These are phyloP conservation scores for Acanthamoeba comandoni DNA, from an alignment of 208 protist species.

Conservation along the genomic window DNA sequence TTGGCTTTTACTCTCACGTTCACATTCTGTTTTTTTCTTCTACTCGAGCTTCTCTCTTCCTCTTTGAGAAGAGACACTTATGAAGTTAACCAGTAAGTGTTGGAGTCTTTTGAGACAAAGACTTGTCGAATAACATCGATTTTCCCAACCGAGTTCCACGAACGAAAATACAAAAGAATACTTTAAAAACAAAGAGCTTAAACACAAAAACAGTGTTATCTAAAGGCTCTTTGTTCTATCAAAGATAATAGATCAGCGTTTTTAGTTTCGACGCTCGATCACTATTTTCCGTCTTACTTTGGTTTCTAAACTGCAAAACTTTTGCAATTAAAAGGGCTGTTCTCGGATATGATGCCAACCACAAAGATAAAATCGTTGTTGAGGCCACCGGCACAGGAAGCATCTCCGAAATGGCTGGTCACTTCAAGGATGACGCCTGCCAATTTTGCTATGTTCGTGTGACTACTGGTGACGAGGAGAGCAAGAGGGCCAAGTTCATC, in stretches of 20 bases:
- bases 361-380: constrained; percentile 73
- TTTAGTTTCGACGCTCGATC: neutral
- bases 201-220: neutral
- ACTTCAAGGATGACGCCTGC: constrained; percentile 73
- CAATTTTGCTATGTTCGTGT: constrained; percentile 83
- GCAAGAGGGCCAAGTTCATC: constrained; percentile 86
- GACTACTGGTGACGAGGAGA: constrained; percentile 83
- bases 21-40: neutral
- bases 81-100: no score
- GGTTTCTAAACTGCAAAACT: neutral
- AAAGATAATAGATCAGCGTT: neutral
- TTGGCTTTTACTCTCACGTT: neutral
- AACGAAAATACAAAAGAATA: no score
- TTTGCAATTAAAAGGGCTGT: constrained; percentile 70
- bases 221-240: neutral
- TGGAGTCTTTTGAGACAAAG: constrained; percentile 12
- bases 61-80: neutral
- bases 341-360: constrained; percentile 72
- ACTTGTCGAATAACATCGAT: no score
- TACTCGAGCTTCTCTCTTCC: neutral
- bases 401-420: constrained; percentile 64
- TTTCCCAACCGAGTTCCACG: no score
- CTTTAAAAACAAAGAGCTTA: no score
- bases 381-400: constrained; percentile 69
- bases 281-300: neutral